Base-by-base conservation (phyloP, 2,329 filamentous ascomycete genomes). In the Penicillium sp. region DNA sequence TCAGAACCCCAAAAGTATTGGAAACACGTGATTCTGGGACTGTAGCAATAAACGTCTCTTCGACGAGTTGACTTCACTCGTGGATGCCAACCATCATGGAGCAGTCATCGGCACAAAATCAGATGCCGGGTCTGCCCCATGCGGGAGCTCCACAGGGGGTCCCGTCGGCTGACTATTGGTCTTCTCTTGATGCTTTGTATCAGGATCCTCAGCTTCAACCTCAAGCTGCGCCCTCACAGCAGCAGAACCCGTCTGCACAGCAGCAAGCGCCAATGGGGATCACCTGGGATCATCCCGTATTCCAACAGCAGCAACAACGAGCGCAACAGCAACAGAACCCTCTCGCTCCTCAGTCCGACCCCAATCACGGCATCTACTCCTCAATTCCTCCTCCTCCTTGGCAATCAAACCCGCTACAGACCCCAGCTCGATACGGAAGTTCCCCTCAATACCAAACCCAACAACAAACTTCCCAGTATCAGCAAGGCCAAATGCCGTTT, bases 141-240 rank as follows among this genome's bases (percentile, higher is more conserved):
- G 66, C 67, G 30, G 58, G 73, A 56, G 71, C 73, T 62, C 65
- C 70, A 38, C 65, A 73, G 26, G 65, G 63, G 35, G 65, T 70
- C 24, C 65, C 78, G 17, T 66, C 71, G 19, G 56, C 72, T 10
- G 77, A 78, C n/a, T 79, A 75, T 63, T 80, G 78, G 78, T 70
- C 69, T 59, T 70, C 63, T 15, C 69, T 79, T 53, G 76, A 76
- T 51, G 55, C 73, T 7, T 58, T 78, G 40, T 79, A 76, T 59
- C 58, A 69, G 3, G 67, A 71, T 53, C 59, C 71, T 37, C 72
- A 73, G 59, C 71, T 69, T 42, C 74, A 75, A 49, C 63, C 68
- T 56, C 56, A 68, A 30, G 62, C 68, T 56, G 62, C 65, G n/a
- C 71, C 64, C 30, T 59, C 65, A 15, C 71, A 72, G 38, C 67